Conservation (phyloP, 2,329 filamentous ascomycete species). For the Chaetothyriales sp. region DNA sequence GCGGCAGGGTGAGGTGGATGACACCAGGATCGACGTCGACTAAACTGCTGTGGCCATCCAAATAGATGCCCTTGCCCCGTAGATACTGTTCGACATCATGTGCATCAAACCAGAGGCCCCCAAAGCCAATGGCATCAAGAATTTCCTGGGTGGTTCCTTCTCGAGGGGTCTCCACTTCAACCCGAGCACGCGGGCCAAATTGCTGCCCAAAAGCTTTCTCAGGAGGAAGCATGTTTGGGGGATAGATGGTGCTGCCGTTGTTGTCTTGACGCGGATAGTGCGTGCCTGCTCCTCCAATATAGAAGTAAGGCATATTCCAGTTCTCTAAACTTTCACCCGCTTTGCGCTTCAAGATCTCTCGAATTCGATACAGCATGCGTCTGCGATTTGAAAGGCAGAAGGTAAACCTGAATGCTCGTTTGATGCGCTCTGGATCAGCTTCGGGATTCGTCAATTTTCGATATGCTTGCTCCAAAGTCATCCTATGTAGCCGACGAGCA, state of each 20-base stretch:
- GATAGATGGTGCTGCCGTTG: slow-evolving; percentile 25
- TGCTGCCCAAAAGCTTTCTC: slow-evolving; percentile 9
- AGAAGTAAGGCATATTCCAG: slow-evolving; percentile 48
- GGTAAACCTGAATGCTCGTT: slow-evolving; percentile 57
- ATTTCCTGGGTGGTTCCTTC: slow-evolving; percentile 19
- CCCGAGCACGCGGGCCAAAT: slow-evolving; percentile 12
- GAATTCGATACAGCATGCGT: slow-evolving; percentile 28
- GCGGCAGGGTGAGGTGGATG: background rate
- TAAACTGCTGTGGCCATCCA: slow-evolving; percentile 21
- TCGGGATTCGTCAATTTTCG: slow-evolving; percentile 21
- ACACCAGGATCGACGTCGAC: slow-evolving; percentile 14
- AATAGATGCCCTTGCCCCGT: slow-evolving; percentile 27
- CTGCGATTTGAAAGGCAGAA: slow-evolving; percentile 40
- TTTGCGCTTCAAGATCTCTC: slow-evolving; percentile 25
- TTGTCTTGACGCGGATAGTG: slow-evolving; percentile 40
- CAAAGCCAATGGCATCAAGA: slow-evolving; percentile 43
- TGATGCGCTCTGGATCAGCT: slow-evolving; percentile 36
- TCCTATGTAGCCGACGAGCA: slow-evolving; percentile 55
- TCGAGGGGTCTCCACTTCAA: slow-evolving; percentile 16
- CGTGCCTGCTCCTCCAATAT: slow-evolving; percentile 55
- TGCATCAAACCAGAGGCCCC: slow-evolving; percentile 63
- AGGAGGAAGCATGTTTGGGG: slow-evolving; percentile 19
- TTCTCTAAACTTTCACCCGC: slow-evolving; percentile 41
- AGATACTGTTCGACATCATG: slow-evolving; percentile 67
- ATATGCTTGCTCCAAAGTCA: slow-evolving; percentile 49